Evolutionary conservation across 768 basidiomycete species (phyloP).

Genomic region (Boletellus ananas): DNA sequence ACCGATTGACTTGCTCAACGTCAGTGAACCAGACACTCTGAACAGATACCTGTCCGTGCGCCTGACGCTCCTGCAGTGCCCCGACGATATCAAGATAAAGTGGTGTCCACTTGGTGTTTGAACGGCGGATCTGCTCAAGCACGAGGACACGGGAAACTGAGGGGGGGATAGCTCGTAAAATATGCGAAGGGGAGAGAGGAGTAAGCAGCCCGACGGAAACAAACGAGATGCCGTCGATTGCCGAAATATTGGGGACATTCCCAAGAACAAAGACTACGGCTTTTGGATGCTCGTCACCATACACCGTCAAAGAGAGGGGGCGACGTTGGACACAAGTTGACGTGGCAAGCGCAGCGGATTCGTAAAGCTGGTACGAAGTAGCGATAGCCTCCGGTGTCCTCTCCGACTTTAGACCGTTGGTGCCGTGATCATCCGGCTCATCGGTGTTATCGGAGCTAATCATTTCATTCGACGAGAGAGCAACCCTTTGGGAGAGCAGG

Average conservation of each 20-base stretch:
- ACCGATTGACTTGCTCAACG: conserved; percentile 32
- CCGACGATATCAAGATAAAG: conserved; percentile 79
- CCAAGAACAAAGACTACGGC: conserved; percentile 76
- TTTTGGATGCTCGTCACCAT: conserved; percentile 53
- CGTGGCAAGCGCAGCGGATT: conserved; percentile 64
- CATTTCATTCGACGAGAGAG: conserved; percentile 29
- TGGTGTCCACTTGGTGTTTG: conserved; percentile 84
- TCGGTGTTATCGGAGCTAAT: conserved; percentile 16
- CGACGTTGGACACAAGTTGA: conserved; percentile 59
- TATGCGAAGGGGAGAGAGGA: conserved; percentile 56
- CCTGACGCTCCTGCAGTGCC: conserved; percentile 59
- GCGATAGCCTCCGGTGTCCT: conserved; percentile 9
- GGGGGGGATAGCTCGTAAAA: conserved; percentile 57
- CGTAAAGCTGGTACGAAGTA: conserved; percentile 54
- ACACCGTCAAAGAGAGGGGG: conserved; percentile 49
- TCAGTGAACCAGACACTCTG: conserved; percentile 63
- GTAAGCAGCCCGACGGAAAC: conserved; percentile 63
- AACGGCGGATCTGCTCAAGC: conserved; percentile 73
- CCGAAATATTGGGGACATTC: conserved; percentile 36
- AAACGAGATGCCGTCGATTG: conserved; percentile 58
- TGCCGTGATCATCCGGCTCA: neutral
- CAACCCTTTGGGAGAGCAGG: conserved; percentile 45
- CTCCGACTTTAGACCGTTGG: neutral
- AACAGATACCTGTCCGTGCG: conserved; percentile 48
- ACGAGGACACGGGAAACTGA: conserved; percentile 69